Evolutionary conservation across 2,329 filamentous ascomycete genomes (phyloP).

Genomic region (Pseudonectria buxi): DNA sequence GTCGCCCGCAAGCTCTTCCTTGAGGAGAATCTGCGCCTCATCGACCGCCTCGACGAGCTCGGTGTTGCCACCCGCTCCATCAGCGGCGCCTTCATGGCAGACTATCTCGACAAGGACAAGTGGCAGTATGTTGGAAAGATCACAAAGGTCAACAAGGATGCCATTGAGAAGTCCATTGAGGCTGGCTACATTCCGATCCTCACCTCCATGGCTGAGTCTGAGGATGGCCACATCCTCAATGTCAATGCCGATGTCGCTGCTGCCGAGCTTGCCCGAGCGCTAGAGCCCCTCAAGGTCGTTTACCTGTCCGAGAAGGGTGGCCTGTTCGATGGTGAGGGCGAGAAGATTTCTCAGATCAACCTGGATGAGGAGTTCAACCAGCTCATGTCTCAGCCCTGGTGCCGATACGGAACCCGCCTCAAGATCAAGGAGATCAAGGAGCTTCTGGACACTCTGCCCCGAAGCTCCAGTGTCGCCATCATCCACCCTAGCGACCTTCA

Average conservation of each 20-base stretch:
- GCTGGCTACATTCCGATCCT: constrained; percentile 88
- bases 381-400: constrained; percentile 91
- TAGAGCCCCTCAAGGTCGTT: constrained; percentile 94
- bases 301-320: constrained; percentile 98
- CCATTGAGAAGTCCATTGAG: constrained; percentile 86
- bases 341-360: constrained; percentile 97
- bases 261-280: constrained; percentile 78
- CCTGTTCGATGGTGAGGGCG: constrained; percentile 83
- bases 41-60: constrained; percentile 81
- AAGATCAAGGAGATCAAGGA: constrained; percentile 99
- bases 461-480: constrained; percentile 91
- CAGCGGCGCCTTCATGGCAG: constrained; percentile 84
- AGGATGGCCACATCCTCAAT: constrained; percentile 87
- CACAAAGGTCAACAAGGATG: constrained; percentile 80
- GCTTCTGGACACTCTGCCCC: constrained; percentile 77
- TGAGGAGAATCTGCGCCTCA: constrained; percentile 89
- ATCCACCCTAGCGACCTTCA: constrained; percentile 94
- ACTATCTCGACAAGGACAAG: constrained; percentile 94
- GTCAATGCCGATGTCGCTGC: constrained; percentile 97
- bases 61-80: constrained; percentile 86
- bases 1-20: constrained; percentile 89
- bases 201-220: constrained; percentile 92
- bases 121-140: constrained; percentile 96
- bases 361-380: constrained; percentile 92
- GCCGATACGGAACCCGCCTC: constrained; percentile 84